A percentile compares a stretch with the other conserved stretches of the same genome.
Evolutionary conservation across 306 rosid genomes (phyloP).

Genomic region (Abrus pulchellus): DNA sequence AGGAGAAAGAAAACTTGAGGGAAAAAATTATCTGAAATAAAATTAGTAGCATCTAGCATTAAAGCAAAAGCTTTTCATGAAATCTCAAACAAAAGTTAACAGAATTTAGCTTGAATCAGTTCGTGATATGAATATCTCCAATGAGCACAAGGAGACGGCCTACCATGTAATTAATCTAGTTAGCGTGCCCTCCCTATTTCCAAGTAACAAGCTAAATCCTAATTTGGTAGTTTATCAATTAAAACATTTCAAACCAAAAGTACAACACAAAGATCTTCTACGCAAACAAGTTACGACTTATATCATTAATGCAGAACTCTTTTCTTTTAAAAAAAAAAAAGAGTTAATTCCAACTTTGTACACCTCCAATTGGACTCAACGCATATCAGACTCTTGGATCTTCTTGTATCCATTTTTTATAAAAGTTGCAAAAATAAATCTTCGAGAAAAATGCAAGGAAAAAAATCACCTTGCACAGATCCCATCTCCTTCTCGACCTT

Average conservation of each 20-base stretch:
- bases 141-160: neutral
- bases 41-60: neutral
- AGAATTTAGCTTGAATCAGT: constrained; percentile 13
- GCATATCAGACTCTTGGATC: neutral
- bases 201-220: constrained; percentile 18
- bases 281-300: neutral
- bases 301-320: constrained; percentile 2
- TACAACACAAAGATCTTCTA: constrained; percentile 10
- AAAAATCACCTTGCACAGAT: constrained; percentile 57
- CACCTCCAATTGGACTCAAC: constrained; percentile 25
- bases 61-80: neutral
- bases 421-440: neutral
- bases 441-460: neutral
- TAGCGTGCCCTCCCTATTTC: neutral
- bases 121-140: neutral
- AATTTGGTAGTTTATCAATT: neutral
- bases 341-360: neutral
- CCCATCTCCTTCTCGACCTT: constrained; percentile 76
- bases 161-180: neutral
- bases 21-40: neutral
- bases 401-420: neutral
- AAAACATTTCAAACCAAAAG: constrained; percentile 7
- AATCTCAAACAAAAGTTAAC: neutral
- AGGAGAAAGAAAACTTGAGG: neutral
- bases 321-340: neutral